Evolutionary conservation across 1,139 yeast genomes (phyloP).

Genomic region (Kazachstania sp.): DNA sequence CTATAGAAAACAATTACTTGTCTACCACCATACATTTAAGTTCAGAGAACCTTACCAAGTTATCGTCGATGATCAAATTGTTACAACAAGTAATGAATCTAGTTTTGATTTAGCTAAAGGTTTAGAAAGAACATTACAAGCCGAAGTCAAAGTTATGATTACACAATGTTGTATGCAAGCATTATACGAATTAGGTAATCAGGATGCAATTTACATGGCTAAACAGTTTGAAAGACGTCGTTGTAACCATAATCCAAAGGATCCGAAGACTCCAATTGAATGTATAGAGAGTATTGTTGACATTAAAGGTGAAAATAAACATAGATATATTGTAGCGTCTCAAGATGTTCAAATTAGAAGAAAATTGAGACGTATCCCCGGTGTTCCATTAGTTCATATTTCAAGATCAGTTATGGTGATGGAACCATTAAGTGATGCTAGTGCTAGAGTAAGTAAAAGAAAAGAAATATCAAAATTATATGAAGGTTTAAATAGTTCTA

Average conservation of each 20-base stretch:
- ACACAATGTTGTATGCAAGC: conserved; percentile 94
- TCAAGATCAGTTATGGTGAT: conserved; percentile 88
- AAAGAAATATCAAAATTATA: conserved; percentile 61
- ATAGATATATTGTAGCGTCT: conserved; percentile 80
- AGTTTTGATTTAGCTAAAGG: conserved; percentile 71
- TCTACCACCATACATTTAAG: conserved; percentile 75
- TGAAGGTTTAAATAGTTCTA: conserved; percentile 58
- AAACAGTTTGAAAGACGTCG: conserved; percentile 76
- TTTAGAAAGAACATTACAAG: conserved; percentile 73
- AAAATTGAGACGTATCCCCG: conserved; percentile 66
- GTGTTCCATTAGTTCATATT: conserved; percentile 81
- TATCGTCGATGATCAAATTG: conserved; percentile 70
- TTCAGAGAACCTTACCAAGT: conserved; percentile 93
- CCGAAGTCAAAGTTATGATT: conserved; percentile 84
- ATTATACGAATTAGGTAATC: conserved; percentile 61
- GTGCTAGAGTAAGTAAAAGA: conserved; percentile 44
- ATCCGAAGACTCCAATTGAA: conserved; percentile 60
- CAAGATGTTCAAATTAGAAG: conserved; percentile 67
- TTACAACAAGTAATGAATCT: conserved; percentile 54
- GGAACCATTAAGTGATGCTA: conserved; percentile 83
- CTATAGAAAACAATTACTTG: conserved; percentile 85
- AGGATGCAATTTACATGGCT: conserved; percentile 68
- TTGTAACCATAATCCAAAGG: conserved; percentile 51
- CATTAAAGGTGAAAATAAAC: conserved; percentile 73
- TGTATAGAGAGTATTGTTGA: conserved; percentile 68